Base-by-base conservation (phyloP, 345 rosid species). In the Murraya koenigii region DNA sequence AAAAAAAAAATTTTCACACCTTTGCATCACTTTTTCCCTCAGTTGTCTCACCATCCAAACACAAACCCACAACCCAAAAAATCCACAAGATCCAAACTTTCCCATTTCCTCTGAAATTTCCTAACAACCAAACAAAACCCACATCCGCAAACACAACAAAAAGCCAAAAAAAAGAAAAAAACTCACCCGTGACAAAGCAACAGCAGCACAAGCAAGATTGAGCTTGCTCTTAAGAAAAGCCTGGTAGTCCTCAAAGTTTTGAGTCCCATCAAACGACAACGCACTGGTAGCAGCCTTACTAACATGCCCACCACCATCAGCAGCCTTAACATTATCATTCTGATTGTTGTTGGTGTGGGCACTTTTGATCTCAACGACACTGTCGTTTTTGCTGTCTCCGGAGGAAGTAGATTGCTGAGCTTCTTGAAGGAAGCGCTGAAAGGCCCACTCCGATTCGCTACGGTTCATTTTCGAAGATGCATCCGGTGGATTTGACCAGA, bases 391-490 rank as follows among this genome's bases (percentile, higher is more conserved):
- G 69, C 61, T 75, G 41, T 65, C 74, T 39, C 39, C 23, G 35
- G 75, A 66, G 33, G 82, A 59, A 62, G 76, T 52, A 62, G 78
- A 65, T 1, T 75, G 71, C 61, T 54, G 78, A 23, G 88, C 79
- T 69, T 90, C 94, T 56, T 81, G 89, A 5, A 94, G 83, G 84
- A 88, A 88, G 13, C 84, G 87, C 74, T 91, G 92, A 19, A 96
- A 84, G 65, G 94, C 97, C 97, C 98, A 91, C 61, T 91, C 97
- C 1, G 98, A 92, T 19, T 78, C 82, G 79, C 97, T 96, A 6
- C 95, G 89, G 74, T 80, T 87, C 88, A 86, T 87, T 32, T 49
- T 77, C 19, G 80, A 41, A 22, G 79, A 54, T 22, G 69, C 79
- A 19, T 26, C 78, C 41, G 61, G 1, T 1, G 65, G 66, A 28